Base-by-base conservation (phyloP, 805 yeast genomes). In the Myxozyma vanderwaltii region DNA sequence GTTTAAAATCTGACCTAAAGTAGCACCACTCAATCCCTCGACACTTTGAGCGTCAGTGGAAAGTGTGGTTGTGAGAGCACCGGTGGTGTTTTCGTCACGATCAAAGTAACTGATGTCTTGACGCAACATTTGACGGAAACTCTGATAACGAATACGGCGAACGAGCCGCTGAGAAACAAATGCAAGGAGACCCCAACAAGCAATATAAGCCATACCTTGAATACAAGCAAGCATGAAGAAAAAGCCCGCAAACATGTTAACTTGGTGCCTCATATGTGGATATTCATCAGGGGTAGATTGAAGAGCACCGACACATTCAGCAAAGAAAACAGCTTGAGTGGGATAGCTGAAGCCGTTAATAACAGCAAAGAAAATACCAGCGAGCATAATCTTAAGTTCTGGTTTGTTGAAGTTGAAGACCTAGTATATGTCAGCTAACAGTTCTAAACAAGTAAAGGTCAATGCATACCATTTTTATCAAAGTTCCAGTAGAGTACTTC, bases 121-220 rank as follows among this genome's bases (percentile, higher is more conserved):
- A 13, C 70, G 63, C 33, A 71, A 43, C 21, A 69, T 48, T 31
- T 69, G 64, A 15, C 60, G 58, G 48, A 70, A 69, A n/a, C 68
- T 51, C 17, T 55, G 44, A 24, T 43, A 47, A 4, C 74, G 68
- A 29, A 71, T 67, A 21, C 65, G 52, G 26, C 66, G 63, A n/a
- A 71, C 58, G 1, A 71, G 60, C 15, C 51, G 40, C 39, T 67
- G 51, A 43, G 64, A 48, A 61, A 36, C 43, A 59, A 47, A 50
- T 51, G 68, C 19, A 23, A 77, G 76, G 4, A 74, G 36, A 17
- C 67, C 54, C 17, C 77, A 77, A 13, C 78, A 77, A 5, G 74
- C 67, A 56, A 75, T 76, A 2, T 77, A 74, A 33, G 77, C 76
- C 45, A 76, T 75, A 10, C 74, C 68, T 15, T 73, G 67, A 33